Percentiles rank a stretch among this genome's conserved stretches.
Evolutionary conservation across 2,329 filamentous ascomycete genomes (phyloP).

Genomic region (Apiospora koreana): DNA sequence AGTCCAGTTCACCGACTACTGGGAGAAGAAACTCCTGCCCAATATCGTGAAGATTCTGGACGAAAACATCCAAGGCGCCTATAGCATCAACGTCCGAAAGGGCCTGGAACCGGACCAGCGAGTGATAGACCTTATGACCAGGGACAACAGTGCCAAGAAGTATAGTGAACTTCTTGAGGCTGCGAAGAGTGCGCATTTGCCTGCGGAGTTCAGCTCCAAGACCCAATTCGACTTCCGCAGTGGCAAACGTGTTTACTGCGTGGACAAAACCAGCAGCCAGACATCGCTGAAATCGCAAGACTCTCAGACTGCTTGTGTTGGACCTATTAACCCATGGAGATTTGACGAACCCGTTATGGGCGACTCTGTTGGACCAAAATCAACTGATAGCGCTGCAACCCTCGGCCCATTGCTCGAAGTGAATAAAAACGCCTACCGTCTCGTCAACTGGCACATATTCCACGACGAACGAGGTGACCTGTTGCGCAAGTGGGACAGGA

Average conservation of each 20-base stretch:
- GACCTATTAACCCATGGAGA: not conserved
- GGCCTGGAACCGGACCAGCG: not conserved
- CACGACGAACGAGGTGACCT: not conserved
- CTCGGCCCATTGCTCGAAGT: not conserved
- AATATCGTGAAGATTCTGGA: not conserved
- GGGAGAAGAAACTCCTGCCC: not conserved
- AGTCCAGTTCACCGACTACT: not conserved
- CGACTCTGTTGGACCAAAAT: not conserved
- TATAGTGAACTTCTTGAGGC: not conserved
- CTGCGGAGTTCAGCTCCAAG: not conserved
- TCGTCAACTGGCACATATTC: not conserved
- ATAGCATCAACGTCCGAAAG: not conserved
- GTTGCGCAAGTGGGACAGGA: not conserved
- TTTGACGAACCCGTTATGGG: not conserved
- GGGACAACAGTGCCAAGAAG: not conserved
- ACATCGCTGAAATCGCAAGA: too few relatives aligned
- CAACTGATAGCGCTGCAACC: not conserved
- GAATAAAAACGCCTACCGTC: not conserved
- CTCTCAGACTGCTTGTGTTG: not conserved
- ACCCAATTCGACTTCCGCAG: not conserved
- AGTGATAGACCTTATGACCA: not conserved
- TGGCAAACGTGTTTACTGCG: not conserved
- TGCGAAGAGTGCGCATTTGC: not conserved
- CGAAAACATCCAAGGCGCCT: not conserved
- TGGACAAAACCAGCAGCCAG: not conserved